These are phyloP conservation scores for Escallonia rubra DNA, from an alignment of 129 eudicot species.

Conservation along the genomic window DNA sequence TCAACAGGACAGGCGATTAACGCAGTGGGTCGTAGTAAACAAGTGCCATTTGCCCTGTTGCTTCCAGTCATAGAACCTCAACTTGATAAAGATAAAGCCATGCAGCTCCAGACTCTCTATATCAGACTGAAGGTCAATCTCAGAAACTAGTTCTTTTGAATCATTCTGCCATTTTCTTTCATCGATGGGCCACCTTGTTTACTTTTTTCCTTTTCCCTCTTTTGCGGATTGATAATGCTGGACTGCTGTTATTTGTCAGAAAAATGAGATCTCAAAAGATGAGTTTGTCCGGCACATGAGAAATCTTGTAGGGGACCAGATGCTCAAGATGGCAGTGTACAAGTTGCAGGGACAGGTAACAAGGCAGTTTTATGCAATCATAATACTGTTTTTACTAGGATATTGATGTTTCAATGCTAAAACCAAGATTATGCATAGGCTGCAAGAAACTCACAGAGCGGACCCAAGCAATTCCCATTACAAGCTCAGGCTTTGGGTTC, in stretches of 20 bases:
- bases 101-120: slow-evolving; percentile 78
- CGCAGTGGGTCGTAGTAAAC: slow-evolving; percentile 39
- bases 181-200: neutral
- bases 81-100: slow-evolving; percentile 79
- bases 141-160: slow-evolving; percentile 3
- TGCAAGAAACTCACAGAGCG: slow-evolving; percentile 26
- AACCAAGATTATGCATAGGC: slow-evolving; percentile 24
- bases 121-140: slow-evolving; percentile 46
- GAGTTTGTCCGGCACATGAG: slow-evolving; percentile 72
- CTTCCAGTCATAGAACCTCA: slow-evolving; percentile 81
- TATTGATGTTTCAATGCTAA: too few relatives aligned
- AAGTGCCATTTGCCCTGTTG: slow-evolving; percentile 72
- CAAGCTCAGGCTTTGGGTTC: slow-evolving; percentile 37
- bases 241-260: slow-evolving; percentile 36
- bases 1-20: slow-evolving; percentile 36
- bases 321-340: slow-evolving; percentile 72
- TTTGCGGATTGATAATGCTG: neutral
- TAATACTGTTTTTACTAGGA: too few relatives aligned
- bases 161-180: neutral
- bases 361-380: neutral
- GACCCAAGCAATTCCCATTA: slow-evolving; percentile 26
- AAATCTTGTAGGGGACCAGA: slow-evolving; percentile 83
- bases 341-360: slow-evolving; percentile 70
- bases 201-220: neutral
- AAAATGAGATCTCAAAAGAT: slow-evolving; percentile 65